Evolutionary conservation across 139 green algal genomes (phyloP), one percentile per base, ranked within the genome.

Genomic region (Coccomyxa sp.): DNA sequence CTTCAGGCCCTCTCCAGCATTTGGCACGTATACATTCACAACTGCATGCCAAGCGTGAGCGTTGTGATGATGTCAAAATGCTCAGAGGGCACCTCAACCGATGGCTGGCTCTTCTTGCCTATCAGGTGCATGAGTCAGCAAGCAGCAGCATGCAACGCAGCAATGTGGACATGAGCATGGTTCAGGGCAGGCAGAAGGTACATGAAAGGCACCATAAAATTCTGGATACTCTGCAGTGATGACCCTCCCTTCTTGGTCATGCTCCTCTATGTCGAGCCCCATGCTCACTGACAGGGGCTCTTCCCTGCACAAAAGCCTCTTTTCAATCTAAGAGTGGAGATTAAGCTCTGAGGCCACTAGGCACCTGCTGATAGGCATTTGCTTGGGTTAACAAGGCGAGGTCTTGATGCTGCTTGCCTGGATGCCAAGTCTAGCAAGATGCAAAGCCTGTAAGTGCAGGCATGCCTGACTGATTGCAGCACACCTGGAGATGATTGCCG

Each of bases 1-100:
- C 68, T 88, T 88, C 38, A 96, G 83, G 31, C 75, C 80, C 14
- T 85, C 82, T 8, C 82, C 86, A 39, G 76, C 36, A 69, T 83
- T 77, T 76, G 91, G 91, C 31, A 90, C 83, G 58, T 90, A 90
- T 2, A 75, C 76, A 76, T 84, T 88, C 70, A 85, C 76, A 10
- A 90, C 39, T 33, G 31, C 12, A 58, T n/a, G 50, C 50, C 3
- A 64, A 22, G 50, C 50, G 27, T 18, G 5, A 31, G 5, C 2
- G 27, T 64, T 64, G 44, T 64, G n/a, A n/a, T n/a, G n/a, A n/a
- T n/a, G n/a, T n/a, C n/a, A n/a, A n/a, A n/a, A n/a, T n/a, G n/a
- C n/a, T n/a, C n/a, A n/a, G n/a, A n/a, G n/a, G n/a, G n/a, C n/a
- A n/a, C n/a, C n/a, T n/a, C n/a, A n/a, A n/a, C n/a, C n/a, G n/a